Conservation (phyloP, 768 basidiomycete genomes). For the Mycena rebaudengoi region DNA sequence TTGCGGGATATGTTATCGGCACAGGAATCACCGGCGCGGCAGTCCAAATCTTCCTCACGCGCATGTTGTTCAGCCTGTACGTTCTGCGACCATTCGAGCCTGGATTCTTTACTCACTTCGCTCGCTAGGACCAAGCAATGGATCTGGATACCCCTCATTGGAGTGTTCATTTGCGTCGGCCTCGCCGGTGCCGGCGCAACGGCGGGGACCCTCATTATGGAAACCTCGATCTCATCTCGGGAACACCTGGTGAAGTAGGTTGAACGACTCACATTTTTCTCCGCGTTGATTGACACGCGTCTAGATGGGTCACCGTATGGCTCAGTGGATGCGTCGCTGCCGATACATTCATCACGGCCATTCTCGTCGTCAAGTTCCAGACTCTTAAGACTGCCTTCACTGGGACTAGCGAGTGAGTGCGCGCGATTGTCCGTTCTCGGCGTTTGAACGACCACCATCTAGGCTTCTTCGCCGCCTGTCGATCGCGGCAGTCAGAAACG, state of each 20-base stretch:
- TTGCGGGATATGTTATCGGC: neutral
- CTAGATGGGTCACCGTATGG: slow-evolving; percentile 1
- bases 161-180: neutral
- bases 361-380: neutral
- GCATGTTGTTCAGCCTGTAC: neutral
- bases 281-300: no score
- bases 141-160: neutral
- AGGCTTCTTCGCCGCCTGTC: neutral
- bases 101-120: no score
- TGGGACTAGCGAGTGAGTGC: neutral
- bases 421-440: no score
- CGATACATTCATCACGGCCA: neutral
- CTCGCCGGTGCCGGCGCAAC: neutral
- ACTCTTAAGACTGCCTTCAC: neutral
- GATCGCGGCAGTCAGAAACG: neutral
- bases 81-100: neutral
- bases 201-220: neutral
- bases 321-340: slow-evolving; percentile 4
- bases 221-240: no score
- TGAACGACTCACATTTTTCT: no score
- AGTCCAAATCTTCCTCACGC: slow-evolving; percentile 2
- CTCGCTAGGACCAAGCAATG: neutral
- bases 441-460: neutral
- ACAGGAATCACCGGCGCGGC: slow-evolving; percentile 1
- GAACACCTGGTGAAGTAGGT: no score